Percentiles rank a stretch among this genome's conserved stretches.
Conservation (phyloP, 345 rosid species). For the Syzygium grande region DNA sequence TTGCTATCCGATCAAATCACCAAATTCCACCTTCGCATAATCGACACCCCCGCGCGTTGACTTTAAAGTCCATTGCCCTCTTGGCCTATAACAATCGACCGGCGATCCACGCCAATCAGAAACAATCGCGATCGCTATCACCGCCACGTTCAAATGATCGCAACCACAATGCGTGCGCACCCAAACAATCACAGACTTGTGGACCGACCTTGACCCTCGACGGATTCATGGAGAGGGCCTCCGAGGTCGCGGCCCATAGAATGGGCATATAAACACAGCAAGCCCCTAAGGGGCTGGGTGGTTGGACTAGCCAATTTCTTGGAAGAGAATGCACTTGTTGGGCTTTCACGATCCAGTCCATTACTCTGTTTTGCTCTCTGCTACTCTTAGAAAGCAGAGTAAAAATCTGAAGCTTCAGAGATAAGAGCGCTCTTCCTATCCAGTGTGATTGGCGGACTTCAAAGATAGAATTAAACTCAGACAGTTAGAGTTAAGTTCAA, state of each 20-base stretch:
- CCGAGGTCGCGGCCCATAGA: not conserved
- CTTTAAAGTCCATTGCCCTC: too few relatives aligned
- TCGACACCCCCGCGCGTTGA: too few relatives aligned
- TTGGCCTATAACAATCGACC: too few relatives aligned
- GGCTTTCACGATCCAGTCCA: not conserved
- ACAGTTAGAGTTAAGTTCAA: not conserved
- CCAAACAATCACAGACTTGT: not conserved
- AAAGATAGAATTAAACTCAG: not conserved
- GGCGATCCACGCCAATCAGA: not conserved
- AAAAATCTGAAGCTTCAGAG: not conserved
- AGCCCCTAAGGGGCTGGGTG: not conserved
- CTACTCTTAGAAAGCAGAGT: too few relatives aligned
- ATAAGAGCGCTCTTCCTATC: not conserved
- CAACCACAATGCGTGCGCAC: not conserved
- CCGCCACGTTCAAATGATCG: not conserved
- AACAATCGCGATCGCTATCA: not conserved
- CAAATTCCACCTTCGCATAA: too few relatives aligned
- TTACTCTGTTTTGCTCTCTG: not conserved
- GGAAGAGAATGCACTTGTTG: not conserved
- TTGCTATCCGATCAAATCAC: too few relatives aligned
- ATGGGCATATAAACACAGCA: not conserved
- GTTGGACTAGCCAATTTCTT: not conserved
- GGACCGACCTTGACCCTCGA: slow-evolving; percentile 9
- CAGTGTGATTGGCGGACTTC: not conserved
- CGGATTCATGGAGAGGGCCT: slow-evolving; percentile 5